Evolutionary conservation across 1,284 basidiomycete genomes (phyloP).

Genomic region (Melampsora larici-populina): DNA sequence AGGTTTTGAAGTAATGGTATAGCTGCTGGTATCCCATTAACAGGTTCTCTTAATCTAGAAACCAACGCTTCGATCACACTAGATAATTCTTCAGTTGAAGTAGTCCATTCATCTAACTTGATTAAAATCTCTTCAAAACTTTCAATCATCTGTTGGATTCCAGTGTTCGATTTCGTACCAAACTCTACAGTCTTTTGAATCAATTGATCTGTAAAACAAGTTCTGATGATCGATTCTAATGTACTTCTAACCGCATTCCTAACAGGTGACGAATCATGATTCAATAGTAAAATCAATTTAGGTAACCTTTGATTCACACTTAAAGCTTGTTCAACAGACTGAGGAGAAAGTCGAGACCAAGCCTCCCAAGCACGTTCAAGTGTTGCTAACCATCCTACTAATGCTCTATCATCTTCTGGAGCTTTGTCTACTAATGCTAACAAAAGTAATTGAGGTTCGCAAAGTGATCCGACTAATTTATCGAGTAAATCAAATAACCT

Average conservation of each 20-base stretch:
- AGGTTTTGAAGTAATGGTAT: constrained; percentile 73
- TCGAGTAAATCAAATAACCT: constrained; percentile 70
- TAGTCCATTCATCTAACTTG: constrained; percentile 60
- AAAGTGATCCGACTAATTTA: constrained; percentile 65
- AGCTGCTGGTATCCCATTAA: constrained; percentile 63
- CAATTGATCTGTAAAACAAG: constrained; percentile 67
- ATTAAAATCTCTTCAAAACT: constrained; percentile 68
- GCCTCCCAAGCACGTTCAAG: constrained; percentile 68
- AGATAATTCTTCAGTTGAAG: constrained; percentile 48
- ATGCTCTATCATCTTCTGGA: constrained; percentile 33
- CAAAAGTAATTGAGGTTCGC: constrained; percentile 54
- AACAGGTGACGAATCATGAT: constrained; percentile 52
- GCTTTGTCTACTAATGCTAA: background rate
- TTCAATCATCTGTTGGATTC: constrained; percentile 69
- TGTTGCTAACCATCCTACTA: constrained; percentile 70
- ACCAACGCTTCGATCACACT: constrained; percentile 52
- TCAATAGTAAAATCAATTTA: constrained; percentile 23
- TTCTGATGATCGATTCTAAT: constrained; percentile 62
- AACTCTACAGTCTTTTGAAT: constrained; percentile 61
- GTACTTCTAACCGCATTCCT: constrained; percentile 66
- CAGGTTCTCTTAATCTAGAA: constrained; percentile 55
- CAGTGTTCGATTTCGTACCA: constrained; percentile 64
- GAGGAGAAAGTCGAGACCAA: constrained; percentile 58
- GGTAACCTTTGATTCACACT: constrained; percentile 44
- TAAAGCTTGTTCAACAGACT: constrained; percentile 61